A percentile compares a stretch with the other conserved stretches of the same genome.
These are phyloP conservation scores for Chaetomium fimeti DNA, from an alignment of 495 filamentous ascomycete genomes.

Conservation along the genomic window DNA sequence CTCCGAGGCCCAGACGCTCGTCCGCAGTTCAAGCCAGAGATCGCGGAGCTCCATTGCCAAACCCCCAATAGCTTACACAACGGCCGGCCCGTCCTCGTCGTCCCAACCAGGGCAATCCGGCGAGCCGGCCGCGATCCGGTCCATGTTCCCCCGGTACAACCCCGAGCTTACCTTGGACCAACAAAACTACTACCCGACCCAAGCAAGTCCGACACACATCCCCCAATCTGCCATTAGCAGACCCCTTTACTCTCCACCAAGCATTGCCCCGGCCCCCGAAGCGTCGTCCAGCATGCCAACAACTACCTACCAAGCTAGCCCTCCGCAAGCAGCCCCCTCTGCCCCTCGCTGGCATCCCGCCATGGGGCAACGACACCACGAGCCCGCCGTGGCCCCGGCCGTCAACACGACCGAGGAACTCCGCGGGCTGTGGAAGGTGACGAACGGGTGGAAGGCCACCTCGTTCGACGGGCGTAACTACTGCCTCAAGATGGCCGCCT, in stretches of 20 bases:
- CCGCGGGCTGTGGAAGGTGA: constrained; percentile 54
- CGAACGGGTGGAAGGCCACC: constrained; percentile 55
- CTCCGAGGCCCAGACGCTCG: constrained; percentile 51
- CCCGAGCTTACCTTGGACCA: constrained; percentile 63
- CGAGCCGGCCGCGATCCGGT: constrained; percentile 43
- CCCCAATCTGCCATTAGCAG: constrained; percentile 57
- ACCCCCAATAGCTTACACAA: constrained; percentile 40
- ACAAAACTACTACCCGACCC: constrained; percentile 67
- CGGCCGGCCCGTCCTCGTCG: constrained; percentile 28
- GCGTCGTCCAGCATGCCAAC: not conserved
- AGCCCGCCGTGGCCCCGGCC: constrained; percentile 46
- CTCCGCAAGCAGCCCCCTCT: constrained; percentile 9
- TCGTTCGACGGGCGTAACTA: constrained; percentile 50
- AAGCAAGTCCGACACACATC: constrained; percentile 53
- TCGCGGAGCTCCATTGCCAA: constrained; percentile 52
- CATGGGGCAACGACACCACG: constrained; percentile 29
- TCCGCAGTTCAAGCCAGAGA: constrained; percentile 47
- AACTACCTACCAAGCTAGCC: not conserved
- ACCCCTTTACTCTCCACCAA: constrained; percentile 53
- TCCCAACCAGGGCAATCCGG: constrained; percentile 25
- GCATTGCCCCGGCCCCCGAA: constrained; percentile 31
- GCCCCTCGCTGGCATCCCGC: constrained; percentile 22
- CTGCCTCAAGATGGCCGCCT: constrained; percentile 49
- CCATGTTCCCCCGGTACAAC: constrained; percentile 81
- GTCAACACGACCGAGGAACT: constrained; percentile 53